Base-by-base conservation (phyloP, 2,329 filamentous ascomycete species). In the Rutstroemia sp. region DNA sequence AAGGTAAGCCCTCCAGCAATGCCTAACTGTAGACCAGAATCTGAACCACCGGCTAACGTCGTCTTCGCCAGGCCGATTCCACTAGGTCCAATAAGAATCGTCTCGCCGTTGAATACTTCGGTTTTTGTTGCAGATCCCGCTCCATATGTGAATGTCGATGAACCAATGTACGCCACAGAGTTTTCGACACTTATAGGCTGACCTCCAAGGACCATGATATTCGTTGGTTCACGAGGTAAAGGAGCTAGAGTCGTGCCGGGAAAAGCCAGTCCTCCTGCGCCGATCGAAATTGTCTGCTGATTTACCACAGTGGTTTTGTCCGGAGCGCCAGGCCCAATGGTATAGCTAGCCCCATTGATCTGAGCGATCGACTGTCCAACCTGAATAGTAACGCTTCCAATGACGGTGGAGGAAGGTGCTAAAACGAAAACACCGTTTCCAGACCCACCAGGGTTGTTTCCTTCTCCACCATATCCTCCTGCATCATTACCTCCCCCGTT, bases 1-100 rank as follows among this genome's bases (percentile, higher is more conserved):
- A 69, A 56, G 2, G 60, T 56, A 9, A 69, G 48, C 18, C 65
- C 65, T 7, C 65, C 67, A 12, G 59, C 64, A 34, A 67, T 54
- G 14, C 61, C 64, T n/a, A 65, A 57, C 42, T 63, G 63, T 16
- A 61, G 63, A 9, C 61, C 61, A 27, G 57, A 49, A 57, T 61
- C 58, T 23, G 57, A 54, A 23, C 55, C 42, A 0, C 62, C 65
- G 27, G 61, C 62, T 9, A 67, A 52, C 2, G 61, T 63, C 2
- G 62, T 67, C 23, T 55, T 54, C 9, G 60, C 54, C 46, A 67
- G 61, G 18, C 49, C 60, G 5, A 65, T 21, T 45, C 65, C 64
- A 39, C 46, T 57, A 19, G 62, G 47, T 39, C 62, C 65, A 46
- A 67, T 54, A 0, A 58, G 52, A 5, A 68, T 63, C 1, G 59